Base-by-base conservation (phyloP, 768 basidiomycete species). In the Termitomyces sp. region DNA sequence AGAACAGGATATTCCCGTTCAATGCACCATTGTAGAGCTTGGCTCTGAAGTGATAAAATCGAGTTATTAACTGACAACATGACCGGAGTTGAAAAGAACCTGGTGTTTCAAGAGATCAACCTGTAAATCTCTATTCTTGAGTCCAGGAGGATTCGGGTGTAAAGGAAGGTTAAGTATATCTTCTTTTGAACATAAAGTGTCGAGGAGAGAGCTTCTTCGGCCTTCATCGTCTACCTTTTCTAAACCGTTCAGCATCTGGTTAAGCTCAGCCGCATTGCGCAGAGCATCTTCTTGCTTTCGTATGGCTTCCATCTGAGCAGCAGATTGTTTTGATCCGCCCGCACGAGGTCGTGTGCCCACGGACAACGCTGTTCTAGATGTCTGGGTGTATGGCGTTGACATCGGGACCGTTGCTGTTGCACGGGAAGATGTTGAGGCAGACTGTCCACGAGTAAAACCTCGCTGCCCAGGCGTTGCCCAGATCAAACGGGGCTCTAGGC, bases 11-110 rank as follows among this genome's bases (percentile, higher is more conserved):
- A 84, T 69, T 97, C 94, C 27, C 76, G 82, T 16, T 85, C 80
- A 29, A 95, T 77, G 63, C 90, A 91, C 94, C 94, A 97, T 65
- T 87, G 82, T 44, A 94, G 70, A 1, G 85, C 92, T 82, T 94
- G 92, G 50, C 74, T 85, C 92, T 94, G 55, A 1, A 53, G 27
- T 36, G 27, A 52, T 10, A 62, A 41, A 37, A 18, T 31, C 5
- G 14, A 34, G 22, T 43, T 18, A 16, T 5, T 39, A 26, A 14
- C 27, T 4, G 27, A 20, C n/a, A 29, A n/a, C 14, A 18, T 26
- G 12, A 16, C 18, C 31, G 39, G 39, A 2, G 18, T 57, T 12
- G 14, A 18, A 2, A 55, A 20, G 18, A 14, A 88, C 92, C 78
- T 96, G 94, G 64, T 95, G 94, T 59, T 83, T 88, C 27, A 96